Evolutionary conservation across 1,139 yeast species (phyloP).

Genomic region (Waltiozyma sp.): DNA sequence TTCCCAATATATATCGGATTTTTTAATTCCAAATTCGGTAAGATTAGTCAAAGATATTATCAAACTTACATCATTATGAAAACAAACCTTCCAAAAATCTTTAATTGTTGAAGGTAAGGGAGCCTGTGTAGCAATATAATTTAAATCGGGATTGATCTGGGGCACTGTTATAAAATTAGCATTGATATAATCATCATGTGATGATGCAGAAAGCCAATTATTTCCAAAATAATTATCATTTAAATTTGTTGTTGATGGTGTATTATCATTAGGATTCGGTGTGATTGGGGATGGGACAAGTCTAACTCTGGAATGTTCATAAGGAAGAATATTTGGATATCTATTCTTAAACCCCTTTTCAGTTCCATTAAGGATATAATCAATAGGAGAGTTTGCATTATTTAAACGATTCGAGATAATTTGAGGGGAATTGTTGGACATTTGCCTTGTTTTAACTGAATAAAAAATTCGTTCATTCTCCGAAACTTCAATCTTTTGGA

Average conservation of each 20-base stretch:
- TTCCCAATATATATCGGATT: conserved; percentile 50
- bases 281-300: conserved; percentile 27
- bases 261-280: conserved; percentile 4
- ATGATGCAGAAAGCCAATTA: conserved; percentile 1
- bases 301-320: conserved; percentile 68
- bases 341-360: conserved; percentile 43
- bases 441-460: conserved; percentile 12
- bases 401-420: no score
- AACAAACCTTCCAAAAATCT: conserved; percentile 74
- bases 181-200: conserved; percentile 41
- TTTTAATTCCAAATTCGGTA: conserved; percentile 38
- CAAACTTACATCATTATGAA: conserved; percentile 48
- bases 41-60: conserved; percentile 61
- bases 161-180: conserved; percentile 43
- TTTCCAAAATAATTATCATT: background rate
- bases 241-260: conserved; percentile 1
- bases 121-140: conserved; percentile 79
- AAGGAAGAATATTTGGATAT: conserved; percentile 74
- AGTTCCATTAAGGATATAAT: conserved; percentile 14
- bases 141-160: conserved; percentile 23
- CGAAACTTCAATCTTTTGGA: conserved; percentile 36
- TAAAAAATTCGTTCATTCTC: conserved; percentile 39
- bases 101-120: conserved; percentile 67
- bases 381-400: conserved; percentile 6
- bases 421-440: no score